Conservation (phyloP, 805 yeast genomes). For the Starmerella kuoi region DNA sequence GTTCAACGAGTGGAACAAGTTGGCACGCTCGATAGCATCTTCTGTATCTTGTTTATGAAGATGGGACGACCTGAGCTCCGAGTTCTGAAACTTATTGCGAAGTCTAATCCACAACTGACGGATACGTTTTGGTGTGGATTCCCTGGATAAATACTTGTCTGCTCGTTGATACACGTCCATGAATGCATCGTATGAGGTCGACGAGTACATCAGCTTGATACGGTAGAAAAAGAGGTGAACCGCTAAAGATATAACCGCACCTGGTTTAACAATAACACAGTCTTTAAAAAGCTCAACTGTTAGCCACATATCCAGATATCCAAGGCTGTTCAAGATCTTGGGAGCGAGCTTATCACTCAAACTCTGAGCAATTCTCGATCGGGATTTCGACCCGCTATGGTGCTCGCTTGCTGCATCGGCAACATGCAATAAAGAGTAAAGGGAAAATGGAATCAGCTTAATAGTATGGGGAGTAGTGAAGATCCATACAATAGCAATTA, state of each 20-base stretch:
- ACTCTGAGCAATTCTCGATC: slow-evolving; percentile 3
- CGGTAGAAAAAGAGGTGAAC: slow-evolving; percentile 50
- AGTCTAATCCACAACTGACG: slow-evolving; percentile 38
- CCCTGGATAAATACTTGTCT: slow-evolving; percentile 41
- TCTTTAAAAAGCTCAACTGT: slow-evolving; percentile 35
- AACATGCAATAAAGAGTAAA: slow-evolving; percentile 68
- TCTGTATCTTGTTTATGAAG: slow-evolving; percentile 13
- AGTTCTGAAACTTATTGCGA: slow-evolving; percentile 28
- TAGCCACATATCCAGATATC: slow-evolving; percentile 39
- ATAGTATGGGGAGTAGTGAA: slow-evolving; percentile 49
- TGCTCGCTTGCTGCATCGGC: slow-evolving; percentile 32
- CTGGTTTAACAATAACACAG: slow-evolving; percentile 44
- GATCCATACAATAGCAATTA: slow-evolving; percentile 43
- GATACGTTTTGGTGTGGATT: slow-evolving; percentile 39
- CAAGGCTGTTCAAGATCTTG: slow-evolving; percentile 25
- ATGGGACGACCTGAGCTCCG: slow-evolving; percentile 10
- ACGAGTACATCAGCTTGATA: slow-evolving; percentile 58
- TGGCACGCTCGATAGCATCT: slow-evolving; percentile 18
- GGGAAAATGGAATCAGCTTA: slow-evolving; percentile 55
- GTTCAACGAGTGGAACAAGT: slow-evolving; percentile 10
- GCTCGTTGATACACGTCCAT: slow-evolving; percentile 47
- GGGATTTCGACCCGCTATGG: slow-evolving; percentile 5
- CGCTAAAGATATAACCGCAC: slow-evolving; percentile 45
- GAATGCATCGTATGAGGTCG: slow-evolving; percentile 51
- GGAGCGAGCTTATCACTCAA: slow-evolving; percentile 16